Evolutionary conservation across 192 early-diverging fungal genomes (phyloP).

Genomic region (Backusella tarrabulga): DNA sequence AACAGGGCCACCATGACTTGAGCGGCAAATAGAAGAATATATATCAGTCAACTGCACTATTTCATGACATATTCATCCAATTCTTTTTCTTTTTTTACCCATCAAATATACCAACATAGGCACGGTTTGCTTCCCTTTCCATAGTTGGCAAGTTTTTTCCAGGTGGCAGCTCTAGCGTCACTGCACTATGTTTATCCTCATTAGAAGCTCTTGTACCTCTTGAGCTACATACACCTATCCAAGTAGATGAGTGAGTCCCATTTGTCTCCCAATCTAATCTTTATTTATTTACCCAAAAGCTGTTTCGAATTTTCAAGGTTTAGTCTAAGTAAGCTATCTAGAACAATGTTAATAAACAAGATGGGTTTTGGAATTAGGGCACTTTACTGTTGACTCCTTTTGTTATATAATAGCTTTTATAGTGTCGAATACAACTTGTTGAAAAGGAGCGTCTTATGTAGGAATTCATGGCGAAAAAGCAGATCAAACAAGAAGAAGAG

Average conservation of each 20-base stretch:
- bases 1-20: slow-evolving; percentile 32
- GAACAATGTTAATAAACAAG: neutral
- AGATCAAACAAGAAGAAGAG: neutral
- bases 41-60: neutral
- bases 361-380: neutral
- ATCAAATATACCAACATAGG: slow-evolving; percentile 62
- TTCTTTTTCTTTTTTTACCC: slow-evolving; percentile 29
- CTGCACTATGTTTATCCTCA: slow-evolving; percentile 51
- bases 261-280: neutral
- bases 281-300: slow-evolving; percentile 41
- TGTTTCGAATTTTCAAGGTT: slow-evolving; percentile 43
- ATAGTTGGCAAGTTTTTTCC: slow-evolving; percentile 7
- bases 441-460: neutral
- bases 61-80: too few species aligned
- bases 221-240: slow-evolving; percentile 37
- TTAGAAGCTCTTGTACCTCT: slow-evolving; percentile 55
- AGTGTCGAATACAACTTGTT: neutral
- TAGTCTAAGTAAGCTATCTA: slow-evolving; percentile 36
- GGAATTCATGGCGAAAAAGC: neutral
- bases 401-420: slow-evolving; percentile 28
- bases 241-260: neutral
- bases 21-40: too few species aligned
- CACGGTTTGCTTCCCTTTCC: slow-evolving; percentile 14
- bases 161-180: slow-evolving; percentile 35
- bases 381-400: slow-evolving; percentile 21